These are phyloP conservation scores for Cornus controversa DNA, from an alignment of 148 eudicot species.

Conservation along the genomic window DNA sequence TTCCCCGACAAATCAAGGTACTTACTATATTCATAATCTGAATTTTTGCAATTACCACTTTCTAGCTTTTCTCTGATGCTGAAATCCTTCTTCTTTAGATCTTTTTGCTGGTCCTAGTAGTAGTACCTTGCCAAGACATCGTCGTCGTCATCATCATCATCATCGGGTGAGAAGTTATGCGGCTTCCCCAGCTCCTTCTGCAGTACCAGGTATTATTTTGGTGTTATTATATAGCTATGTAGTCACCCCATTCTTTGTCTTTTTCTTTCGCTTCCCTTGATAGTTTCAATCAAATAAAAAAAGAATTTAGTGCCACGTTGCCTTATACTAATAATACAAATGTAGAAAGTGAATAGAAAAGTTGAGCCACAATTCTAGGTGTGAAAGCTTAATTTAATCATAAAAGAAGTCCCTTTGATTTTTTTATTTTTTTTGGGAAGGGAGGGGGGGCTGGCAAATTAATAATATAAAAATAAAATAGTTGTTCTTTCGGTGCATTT, in stretches of 20 bases:
- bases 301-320: not conserved
- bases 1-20: conserved; percentile 67
- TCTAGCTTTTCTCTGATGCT: conserved; percentile 15
- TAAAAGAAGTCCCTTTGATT: no score
- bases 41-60: not conserved
- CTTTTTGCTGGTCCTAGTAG: conserved; percentile 46
- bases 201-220: conserved; percentile 48
- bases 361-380: not conserved
- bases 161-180: conserved; percentile 39
- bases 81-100: conserved; percentile 34
- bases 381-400: not conserved
- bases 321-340: no score
- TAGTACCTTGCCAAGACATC: conserved; percentile 35
- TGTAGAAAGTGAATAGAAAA: not conserved
- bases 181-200: conserved; percentile 54
- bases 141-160: conserved; percentile 34
- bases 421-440: no score
- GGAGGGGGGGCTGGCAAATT: no score
- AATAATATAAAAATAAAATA: no score
- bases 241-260: not conserved
- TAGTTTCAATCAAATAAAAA: no score
- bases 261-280: not conserved
- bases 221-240: not conserved
- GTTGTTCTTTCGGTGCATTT: no score
- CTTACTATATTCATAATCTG: conserved; percentile 3